A percentile compares a stretch with the other conserved stretches of the same genome.
These are phyloP conservation scores for Acanthamoeba quina DNA, from an alignment of 208 protist species.

Conservation along the genomic window DNA sequence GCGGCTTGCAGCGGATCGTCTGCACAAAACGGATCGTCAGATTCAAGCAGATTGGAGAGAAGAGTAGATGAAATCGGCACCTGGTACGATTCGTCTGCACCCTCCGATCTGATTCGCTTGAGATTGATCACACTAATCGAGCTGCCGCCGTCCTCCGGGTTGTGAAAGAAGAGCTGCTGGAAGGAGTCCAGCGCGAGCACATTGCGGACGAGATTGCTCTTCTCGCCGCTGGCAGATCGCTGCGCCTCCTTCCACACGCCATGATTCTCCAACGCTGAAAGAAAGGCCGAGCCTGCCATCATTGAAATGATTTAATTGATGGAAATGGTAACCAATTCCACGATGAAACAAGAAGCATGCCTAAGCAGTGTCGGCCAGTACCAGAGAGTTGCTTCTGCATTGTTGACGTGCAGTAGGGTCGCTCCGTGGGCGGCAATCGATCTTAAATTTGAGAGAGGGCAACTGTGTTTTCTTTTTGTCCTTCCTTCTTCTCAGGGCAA, in stretches of 20 bases:
- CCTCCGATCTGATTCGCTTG: neutral
- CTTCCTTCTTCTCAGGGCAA: neutral
- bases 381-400: neutral
- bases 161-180: conserved; percentile 42
- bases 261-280: conserved; percentile 15
- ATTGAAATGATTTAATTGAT: neutral
- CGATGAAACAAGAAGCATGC: neutral
- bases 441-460: too few species aligned
- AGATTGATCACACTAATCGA: conserved; percentile 34
- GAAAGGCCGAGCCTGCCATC: neutral
- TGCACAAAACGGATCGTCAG: neutral
- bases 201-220: neutral
- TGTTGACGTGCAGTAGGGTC: neutral
- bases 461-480: neutral
- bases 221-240: neutral
- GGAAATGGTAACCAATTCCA: neutral
- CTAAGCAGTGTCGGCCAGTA: neutral
- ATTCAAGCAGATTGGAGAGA: neutral
- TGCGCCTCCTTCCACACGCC: neutral
- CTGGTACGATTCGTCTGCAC: neutral
- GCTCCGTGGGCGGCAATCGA: too few species aligned
- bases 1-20: neutral
- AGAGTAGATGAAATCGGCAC: neutral
- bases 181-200: conserved; percentile 20
- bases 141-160: neutral